Evolutionary conservation across 1,284 basidiomycete genomes (phyloP).

Genomic region (Vanrija sp.): DNA sequence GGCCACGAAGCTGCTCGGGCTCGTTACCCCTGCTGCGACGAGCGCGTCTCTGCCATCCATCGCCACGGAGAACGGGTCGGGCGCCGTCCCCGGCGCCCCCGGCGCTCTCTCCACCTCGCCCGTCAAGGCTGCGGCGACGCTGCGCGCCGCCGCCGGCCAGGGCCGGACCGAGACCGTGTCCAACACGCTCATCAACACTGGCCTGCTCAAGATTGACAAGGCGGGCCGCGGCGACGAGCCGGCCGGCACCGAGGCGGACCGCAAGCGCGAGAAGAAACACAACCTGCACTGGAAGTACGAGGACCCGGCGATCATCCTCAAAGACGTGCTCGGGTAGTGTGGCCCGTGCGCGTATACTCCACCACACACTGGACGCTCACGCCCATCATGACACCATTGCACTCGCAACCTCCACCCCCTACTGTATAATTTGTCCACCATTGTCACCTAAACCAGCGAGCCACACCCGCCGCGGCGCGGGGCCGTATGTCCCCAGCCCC

Average conservation of each 20-base stretch:
- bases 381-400: too few species aligned
- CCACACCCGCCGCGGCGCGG: too few species aligned
- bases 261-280: constrained; percentile 42
- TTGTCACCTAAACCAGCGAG: too few species aligned
- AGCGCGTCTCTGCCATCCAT: neutral
- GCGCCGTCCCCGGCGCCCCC: neutral
- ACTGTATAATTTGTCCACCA: too few species aligned
- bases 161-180: constrained; percentile 22
- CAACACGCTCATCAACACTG: constrained; percentile 25
- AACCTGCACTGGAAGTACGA: constrained; percentile 50
- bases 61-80: neutral
- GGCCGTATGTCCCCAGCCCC: too few species aligned
- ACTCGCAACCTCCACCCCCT: too few species aligned
- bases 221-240: constrained; percentile 26
- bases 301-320: constrained; percentile 47
- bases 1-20: neutral
- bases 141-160: constrained; percentile 31
- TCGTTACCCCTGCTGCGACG: neutral
- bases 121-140: constrained; percentile 29
- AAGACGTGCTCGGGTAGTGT: constrained; percentile 41
- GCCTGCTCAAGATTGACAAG: constrained; percentile 42
- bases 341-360: neutral
- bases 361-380: neutral
- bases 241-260: constrained; percentile 21
- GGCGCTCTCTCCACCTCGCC: constrained; percentile 6